These are phyloP conservation scores for Abelmoschus esculentus DNA, from an alignment of 345 rosid genomes.

Conservation along the genomic window DNA sequence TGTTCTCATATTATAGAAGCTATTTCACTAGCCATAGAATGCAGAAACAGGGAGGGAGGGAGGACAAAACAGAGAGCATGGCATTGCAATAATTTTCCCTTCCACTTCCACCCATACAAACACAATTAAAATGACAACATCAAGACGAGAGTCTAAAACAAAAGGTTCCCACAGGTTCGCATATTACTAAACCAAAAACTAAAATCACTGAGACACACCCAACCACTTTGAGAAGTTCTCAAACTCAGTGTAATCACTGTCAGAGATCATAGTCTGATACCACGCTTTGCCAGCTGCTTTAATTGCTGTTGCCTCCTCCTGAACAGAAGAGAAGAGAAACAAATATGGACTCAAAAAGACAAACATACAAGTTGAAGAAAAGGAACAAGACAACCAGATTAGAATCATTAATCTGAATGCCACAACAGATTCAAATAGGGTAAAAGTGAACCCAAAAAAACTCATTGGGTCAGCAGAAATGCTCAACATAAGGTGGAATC, in stretches of 20 bases:
- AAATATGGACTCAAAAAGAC: not conserved
- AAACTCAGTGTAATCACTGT: slow-evolving; percentile 82
- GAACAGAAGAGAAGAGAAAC: not conserved
- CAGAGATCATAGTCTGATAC: slow-evolving; percentile 88
- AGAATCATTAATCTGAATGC: not conserved
- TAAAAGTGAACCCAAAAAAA: too few species aligned
- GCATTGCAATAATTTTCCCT: not conserved
- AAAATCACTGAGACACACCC: slow-evolving; percentile 52
- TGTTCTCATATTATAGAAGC: not conserved
- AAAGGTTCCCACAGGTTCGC: not conserved
- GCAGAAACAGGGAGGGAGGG: not conserved
- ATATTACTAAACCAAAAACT: not conserved
- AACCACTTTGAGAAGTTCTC: slow-evolving; percentile 87
- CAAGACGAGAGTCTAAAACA: not conserved
- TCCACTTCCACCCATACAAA: not conserved
- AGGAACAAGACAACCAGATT: not conserved
- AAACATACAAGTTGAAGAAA: too few species aligned
- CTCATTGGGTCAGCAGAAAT: too few species aligned
- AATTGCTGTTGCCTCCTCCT: slow-evolving; percentile 77
- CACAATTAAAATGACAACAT: not conserved
- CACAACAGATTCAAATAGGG: not conserved
- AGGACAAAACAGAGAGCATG: not conserved
- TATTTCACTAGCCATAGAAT: not conserved
- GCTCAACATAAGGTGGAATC: too few species aligned
- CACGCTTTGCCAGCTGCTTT: slow-evolving; percentile 89